Evolutionary conservation across 179 eudicot species (phyloP).

Genomic region (Nepenthes alata): DNA sequence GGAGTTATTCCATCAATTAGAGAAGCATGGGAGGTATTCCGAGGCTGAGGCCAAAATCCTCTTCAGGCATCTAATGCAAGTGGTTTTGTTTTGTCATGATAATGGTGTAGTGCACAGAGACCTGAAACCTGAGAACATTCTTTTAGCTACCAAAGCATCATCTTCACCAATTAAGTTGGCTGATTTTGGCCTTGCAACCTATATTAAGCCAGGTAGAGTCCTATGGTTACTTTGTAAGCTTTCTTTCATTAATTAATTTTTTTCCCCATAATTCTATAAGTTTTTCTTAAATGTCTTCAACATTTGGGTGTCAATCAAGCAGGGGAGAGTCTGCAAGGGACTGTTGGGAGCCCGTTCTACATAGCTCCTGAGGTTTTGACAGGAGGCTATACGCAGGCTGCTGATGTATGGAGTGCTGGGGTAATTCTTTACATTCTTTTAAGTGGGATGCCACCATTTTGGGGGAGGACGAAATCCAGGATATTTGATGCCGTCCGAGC

Average conservation of each 20-base stretch:
- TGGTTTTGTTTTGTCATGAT: constrained; percentile 66
- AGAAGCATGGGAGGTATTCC: constrained; percentile 50
- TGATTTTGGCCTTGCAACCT: constrained; percentile 92
- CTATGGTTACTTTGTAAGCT: not conserved
- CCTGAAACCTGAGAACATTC: constrained; percentile 82
- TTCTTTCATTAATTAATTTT: not conserved
- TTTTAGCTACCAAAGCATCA: constrained; percentile 50
- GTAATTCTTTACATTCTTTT: constrained; percentile 77
- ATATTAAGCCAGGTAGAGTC: constrained; percentile 53
- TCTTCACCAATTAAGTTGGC: constrained; percentile 84
- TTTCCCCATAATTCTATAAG: not conserved
- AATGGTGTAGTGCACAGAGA: constrained; percentile 87
- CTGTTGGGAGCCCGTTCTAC: constrained; percentile 85
- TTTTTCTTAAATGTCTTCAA: not conserved
- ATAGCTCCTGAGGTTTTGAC: constrained; percentile 81
- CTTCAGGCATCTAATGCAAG: constrained; percentile 64
- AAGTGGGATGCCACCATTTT: constrained; percentile 80
- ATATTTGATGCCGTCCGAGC: constrained; percentile 75
- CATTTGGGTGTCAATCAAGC: constrained; percentile 5
- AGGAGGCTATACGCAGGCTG: constrained; percentile 71
- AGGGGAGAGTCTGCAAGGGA: constrained; percentile 66
- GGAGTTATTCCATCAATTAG: constrained; percentile 61
- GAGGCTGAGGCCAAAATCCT: constrained; percentile 55
- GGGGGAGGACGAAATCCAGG: constrained; percentile 83
- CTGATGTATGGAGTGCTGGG: constrained; percentile 89